phyloP scores from a whole-genome alignment of 495 filamentous ascomycete species.

The Neurospora sp. region DNA sequence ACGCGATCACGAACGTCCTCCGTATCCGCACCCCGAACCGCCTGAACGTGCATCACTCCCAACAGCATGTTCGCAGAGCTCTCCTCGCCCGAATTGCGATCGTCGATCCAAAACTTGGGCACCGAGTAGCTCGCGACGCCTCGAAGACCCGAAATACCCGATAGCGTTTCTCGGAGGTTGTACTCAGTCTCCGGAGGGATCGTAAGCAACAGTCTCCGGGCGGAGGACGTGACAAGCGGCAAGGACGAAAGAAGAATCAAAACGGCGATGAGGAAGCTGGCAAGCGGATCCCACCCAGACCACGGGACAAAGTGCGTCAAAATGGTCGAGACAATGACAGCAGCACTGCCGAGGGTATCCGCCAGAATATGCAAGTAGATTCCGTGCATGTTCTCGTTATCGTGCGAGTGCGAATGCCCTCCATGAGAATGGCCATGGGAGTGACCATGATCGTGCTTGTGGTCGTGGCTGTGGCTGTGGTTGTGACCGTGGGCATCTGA shows the following conservation, averaged over 20 bases:
- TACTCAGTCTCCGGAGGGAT: constrained; percentile 84
- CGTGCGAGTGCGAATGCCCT: constrained; percentile 46
- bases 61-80: constrained; percentile 43
- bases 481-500: constrained; percentile 29
- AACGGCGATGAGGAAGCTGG: constrained; percentile 86
- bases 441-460: constrained; percentile 24
- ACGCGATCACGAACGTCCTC: constrained; percentile 70
- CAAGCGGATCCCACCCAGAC: constrained; percentile 92
- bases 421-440: constrained; percentile 28
- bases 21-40: constrained; percentile 54
- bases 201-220: constrained; percentile 69
- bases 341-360: constrained; percentile 87
- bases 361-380: constrained; percentile 95
- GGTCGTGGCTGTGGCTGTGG: constrained; percentile 17
- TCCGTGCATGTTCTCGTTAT: constrained; percentile 98
- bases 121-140: constrained; percentile 82
- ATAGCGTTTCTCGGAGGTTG: constrained; percentile 71
- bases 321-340: constrained; percentile 85
- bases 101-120: constrained; percentile 90
- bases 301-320: constrained; percentile 79
- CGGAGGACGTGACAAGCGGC: constrained; percentile 78
- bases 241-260: constrained; percentile 84
- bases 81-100: constrained; percentile 40
- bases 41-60: constrained; percentile 77
- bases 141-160: constrained; percentile 68